Conservation (phyloP, 2,329 filamentous ascomycete species). For the Metarhizium guizhouense region DNA sequence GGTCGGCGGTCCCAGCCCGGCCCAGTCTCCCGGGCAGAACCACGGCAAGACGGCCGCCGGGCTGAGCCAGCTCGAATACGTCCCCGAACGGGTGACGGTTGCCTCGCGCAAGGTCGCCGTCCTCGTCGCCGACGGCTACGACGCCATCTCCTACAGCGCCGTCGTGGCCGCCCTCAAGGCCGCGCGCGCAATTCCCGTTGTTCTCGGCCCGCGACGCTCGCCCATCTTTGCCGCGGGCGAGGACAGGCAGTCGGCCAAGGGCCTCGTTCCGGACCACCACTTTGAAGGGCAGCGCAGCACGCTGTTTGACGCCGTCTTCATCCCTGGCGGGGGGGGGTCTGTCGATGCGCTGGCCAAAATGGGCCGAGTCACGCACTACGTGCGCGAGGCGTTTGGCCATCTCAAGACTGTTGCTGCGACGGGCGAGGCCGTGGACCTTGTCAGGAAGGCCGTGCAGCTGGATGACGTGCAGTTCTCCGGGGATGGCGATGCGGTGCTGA, state of each 20-base stretch:
- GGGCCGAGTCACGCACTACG: conserved; percentile 66
- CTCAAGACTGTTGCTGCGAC: conserved; percentile 71
- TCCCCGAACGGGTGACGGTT: conserved; percentile 56
- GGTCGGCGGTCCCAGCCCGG: conserved; percentile 57
- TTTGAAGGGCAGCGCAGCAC: conserved; percentile 72
- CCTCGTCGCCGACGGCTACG: conserved; percentile 70
- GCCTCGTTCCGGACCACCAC: conserved; percentile 63
- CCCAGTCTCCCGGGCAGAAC: conserved; percentile 42
- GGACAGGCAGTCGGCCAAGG: conserved; percentile 40
- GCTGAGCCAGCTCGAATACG: conserved; percentile 61
- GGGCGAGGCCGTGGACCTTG: conserved; percentile 59
- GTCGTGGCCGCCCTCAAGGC: conserved; percentile 55
- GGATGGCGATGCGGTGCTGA: conserved; percentile 44
- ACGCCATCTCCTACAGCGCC: conserved; percentile 53
- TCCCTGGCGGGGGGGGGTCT: conserved; percentile 62
- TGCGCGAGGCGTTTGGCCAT: conserved; percentile 74
- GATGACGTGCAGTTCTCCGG: conserved; percentile 32
- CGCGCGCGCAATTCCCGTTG: conserved; percentile 57
- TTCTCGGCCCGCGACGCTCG: conserved; percentile 61
- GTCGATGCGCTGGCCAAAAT: conserved; percentile 56
- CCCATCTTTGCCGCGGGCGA: conserved; percentile 55
- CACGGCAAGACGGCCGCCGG: conserved; percentile 58
- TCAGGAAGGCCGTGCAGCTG: conserved; percentile 39
- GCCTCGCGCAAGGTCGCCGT: conserved; percentile 64
- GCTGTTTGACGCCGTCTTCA: conserved; percentile 71